Conservation (phyloP, 2,329 filamentous ascomycete genomes). For the Akanthomyces uredinophilus region DNA sequence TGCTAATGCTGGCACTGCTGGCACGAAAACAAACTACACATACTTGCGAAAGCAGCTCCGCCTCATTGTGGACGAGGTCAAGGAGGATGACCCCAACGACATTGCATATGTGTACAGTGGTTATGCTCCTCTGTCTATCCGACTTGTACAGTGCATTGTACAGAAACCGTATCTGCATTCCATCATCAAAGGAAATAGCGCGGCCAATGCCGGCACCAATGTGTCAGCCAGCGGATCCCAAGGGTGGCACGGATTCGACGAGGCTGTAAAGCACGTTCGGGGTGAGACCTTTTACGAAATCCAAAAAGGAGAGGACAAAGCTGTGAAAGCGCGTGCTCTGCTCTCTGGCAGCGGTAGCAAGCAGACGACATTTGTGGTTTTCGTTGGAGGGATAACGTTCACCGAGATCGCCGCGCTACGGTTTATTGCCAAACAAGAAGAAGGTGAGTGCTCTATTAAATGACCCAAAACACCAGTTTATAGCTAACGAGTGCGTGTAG, state of each 20-base stretch:
- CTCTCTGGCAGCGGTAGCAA: conserved; percentile 72
- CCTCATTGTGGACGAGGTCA: conserved; percentile 92
- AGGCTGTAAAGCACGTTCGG: conserved; percentile 78
- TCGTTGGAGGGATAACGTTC: conserved; percentile 93
- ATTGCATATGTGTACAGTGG: conserved; percentile 98
- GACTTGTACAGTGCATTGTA: conserved; percentile 85
- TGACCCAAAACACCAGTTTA: neutral
- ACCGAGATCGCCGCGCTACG: conserved; percentile 91
- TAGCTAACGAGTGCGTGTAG: conserved; percentile 32
- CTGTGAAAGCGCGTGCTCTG: conserved; percentile 77
- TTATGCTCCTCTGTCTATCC: conserved; percentile 87
- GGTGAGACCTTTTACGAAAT: conserved; percentile 88
- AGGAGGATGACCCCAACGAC: conserved; percentile 89
- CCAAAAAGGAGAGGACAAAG: conserved; percentile 90
- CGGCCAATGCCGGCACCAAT: conserved; percentile 23
- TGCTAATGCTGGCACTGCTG: conserved; percentile 47
- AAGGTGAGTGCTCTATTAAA: conserved; percentile 42
- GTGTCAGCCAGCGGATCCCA: conserved; percentile 56
- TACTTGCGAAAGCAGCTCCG: conserved; percentile 80
- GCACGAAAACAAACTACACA: conserved; percentile 82
- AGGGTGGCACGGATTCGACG: conserved; percentile 92
- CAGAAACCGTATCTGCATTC: conserved; percentile 81
- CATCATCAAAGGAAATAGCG: conserved; percentile 59
- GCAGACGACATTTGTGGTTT: conserved; percentile 94
- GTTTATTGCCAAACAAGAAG: conserved; percentile 81